A percentile compares a stretch with the other conserved stretches of the same genome.
These are phyloP conservation scores for Apiotrichum montevideense DNA, from an alignment of 1,284 basidiomycete species.

Conservation along the genomic window DNA sequence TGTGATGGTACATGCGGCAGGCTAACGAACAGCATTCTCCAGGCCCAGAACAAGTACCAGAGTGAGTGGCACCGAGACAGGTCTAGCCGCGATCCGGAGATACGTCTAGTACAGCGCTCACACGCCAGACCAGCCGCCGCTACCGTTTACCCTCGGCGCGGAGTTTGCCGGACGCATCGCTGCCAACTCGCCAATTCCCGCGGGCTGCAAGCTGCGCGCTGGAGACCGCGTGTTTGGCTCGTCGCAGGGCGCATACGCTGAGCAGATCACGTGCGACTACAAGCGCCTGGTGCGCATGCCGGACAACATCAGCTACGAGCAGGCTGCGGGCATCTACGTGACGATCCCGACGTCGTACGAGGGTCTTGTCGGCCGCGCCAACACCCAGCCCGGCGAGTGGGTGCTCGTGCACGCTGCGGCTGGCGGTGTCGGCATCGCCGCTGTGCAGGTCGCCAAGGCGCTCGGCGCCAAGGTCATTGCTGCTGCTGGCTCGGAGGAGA, in stretches of 20 bases:
- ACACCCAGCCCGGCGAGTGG: slow-evolving; percentile 75
- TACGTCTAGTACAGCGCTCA: not conserved
- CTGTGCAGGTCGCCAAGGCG: slow-evolving; percentile 78
- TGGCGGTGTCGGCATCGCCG: slow-evolving; percentile 79
- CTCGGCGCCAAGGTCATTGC: slow-evolving; percentile 51
- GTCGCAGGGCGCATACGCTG: slow-evolving; percentile 69
- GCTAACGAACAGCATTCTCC: slow-evolving; percentile 55
- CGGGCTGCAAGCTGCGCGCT: slow-evolving; percentile 68
- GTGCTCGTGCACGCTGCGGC: slow-evolving; percentile 83
- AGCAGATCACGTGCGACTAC: slow-evolving; percentile 59
- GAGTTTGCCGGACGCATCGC: slow-evolving; percentile 83
- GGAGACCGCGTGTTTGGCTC: slow-evolving; percentile 89
- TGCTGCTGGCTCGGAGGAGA: slow-evolving; percentile 45
- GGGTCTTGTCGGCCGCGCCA: slow-evolving; percentile 74
- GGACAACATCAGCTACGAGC: slow-evolving; percentile 58
- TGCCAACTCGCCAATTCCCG: slow-evolving; percentile 67
- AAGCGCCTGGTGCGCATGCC: slow-evolving; percentile 57
- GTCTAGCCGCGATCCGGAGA: too few relatives aligned
- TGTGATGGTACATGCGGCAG: not conserved
- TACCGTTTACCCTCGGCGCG: slow-evolving; percentile 75
- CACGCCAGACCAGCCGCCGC: slow-evolving; percentile 57
- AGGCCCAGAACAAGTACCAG: slow-evolving; percentile 84
- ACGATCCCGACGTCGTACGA: slow-evolving; percentile 55
- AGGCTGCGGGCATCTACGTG: slow-evolving; percentile 49
- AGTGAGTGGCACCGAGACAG: slow-evolving; percentile 27